phyloP scores from a whole-genome alignment of 208 protist species.

The Vickermania ingenoplastis region DNA sequence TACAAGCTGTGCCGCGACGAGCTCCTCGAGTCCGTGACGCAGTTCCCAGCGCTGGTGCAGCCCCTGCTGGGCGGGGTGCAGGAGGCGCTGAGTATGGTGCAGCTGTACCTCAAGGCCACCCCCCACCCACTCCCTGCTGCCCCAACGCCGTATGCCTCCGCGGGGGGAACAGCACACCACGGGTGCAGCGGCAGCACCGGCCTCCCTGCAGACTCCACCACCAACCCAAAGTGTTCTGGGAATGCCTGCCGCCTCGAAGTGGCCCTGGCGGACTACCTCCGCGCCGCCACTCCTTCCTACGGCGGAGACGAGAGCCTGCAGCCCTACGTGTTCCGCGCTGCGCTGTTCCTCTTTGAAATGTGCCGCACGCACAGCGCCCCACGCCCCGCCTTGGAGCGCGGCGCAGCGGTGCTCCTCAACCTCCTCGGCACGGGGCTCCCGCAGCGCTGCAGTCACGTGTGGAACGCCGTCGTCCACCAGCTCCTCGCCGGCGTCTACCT shows the following conservation, averaged over 20 bases:
- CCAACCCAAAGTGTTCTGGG: neutral
- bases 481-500: slow-evolving; percentile 38
- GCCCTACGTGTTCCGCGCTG: slow-evolving; percentile 38
- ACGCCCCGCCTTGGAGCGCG: slow-evolving; percentile 35
- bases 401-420: slow-evolving; percentile 24
- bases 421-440: slow-evolving; percentile 34
- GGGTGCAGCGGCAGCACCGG: neutral
- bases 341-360: slow-evolving; percentile 59
- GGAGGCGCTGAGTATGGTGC: slow-evolving; percentile 57
- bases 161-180: slow-evolving; percentile 2
- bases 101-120: slow-evolving; percentile 8
- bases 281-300: slow-evolving; percentile 3
- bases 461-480: slow-evolving; percentile 43
- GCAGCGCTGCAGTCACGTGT: slow-evolving; percentile 19
- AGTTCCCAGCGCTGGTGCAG: slow-evolving; percentile 5
- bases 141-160: neutral
- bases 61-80: slow-evolving; percentile 61
- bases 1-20: slow-evolving; percentile 74
- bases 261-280: slow-evolving; percentile 57
- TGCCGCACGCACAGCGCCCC: slow-evolving; percentile 39
- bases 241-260: slow-evolving; percentile 56
- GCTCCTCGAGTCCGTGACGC: slow-evolving; percentile 37
- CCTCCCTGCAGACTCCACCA: neutral
- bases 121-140: neutral
- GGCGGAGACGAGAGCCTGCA: slow-evolving; percentile 9